phyloP scores from a whole-genome alignment of 441 rosid species.

The Pelargonium citronellum region DNA sequence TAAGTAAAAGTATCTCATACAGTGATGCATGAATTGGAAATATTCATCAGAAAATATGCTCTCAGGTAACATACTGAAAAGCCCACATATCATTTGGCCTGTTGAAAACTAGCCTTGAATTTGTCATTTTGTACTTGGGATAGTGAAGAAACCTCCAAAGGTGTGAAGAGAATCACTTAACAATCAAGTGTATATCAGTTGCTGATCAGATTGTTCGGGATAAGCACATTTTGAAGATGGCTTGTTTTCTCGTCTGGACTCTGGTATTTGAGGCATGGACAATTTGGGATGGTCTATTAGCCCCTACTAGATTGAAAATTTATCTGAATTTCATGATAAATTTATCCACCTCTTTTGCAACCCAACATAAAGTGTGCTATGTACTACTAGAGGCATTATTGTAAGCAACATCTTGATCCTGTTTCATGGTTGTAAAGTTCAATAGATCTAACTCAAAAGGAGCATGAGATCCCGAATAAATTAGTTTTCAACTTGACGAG shows the following conservation, averaged over 20 bases:
- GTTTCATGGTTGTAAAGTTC: neutral
- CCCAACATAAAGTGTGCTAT: neutral
- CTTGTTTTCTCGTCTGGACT: neutral
- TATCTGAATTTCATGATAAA: neutral
- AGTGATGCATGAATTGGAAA: neutral
- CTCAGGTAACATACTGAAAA: neutral
- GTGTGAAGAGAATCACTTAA: no score
- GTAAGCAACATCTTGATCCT: neutral
- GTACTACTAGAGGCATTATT: neutral
- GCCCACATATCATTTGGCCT: neutral
- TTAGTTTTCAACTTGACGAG: neutral
- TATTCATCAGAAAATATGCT: neutral
- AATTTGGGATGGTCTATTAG: neutral
- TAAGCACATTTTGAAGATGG: neutral
- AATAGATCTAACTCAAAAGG: neutral
- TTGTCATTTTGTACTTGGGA: slow-evolving; percentile 5
- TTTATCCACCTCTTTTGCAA: neutral
- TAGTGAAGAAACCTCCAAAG: neutral
- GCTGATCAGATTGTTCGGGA: slow-evolving; percentile 45
- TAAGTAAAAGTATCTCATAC: neutral
- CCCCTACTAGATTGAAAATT: neutral
- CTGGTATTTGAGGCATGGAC: neutral
- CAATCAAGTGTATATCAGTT: slow-evolving; percentile 35
- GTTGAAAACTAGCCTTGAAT: neutral
- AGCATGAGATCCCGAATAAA: neutral